phyloP scores from a whole-genome alignment of 2,329 filamentous ascomycete species.

The Arthrobotrys conoides region DNA sequence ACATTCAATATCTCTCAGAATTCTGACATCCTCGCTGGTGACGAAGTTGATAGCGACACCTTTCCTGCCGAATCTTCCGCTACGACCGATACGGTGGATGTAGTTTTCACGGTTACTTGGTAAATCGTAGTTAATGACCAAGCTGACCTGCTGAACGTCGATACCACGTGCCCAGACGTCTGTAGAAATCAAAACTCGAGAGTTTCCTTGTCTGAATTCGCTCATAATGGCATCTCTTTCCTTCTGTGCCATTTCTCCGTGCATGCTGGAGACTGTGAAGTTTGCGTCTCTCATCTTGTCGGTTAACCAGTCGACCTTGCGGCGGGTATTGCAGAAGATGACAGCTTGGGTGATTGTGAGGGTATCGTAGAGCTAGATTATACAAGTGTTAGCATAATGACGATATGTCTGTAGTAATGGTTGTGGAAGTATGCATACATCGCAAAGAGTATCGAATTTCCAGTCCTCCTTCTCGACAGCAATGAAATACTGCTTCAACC shows the following conservation, averaged over 20 bases:
- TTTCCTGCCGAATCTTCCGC: slow-evolving; percentile 95
- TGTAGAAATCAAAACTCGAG: slow-evolving; percentile 94
- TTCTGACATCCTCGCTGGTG: slow-evolving; percentile 96
- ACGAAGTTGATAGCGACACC: slow-evolving; percentile 99
- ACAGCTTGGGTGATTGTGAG: slow-evolving; percentile 98
- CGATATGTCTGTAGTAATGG: background rate
- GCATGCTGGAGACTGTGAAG: slow-evolving; percentile 98
- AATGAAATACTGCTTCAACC: slow-evolving; percentile 99
- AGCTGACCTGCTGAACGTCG: slow-evolving; percentile 96
- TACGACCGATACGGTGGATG: slow-evolving; percentile 97
- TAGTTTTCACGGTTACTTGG: slow-evolving; percentile 99
- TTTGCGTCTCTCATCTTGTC: slow-evolving; percentile 99
- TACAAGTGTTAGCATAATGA: background rate
- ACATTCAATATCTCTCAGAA: slow-evolving; percentile 96
- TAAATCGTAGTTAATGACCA: slow-evolving; percentile 99
- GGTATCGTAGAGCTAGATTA: slow-evolving; percentile 83
- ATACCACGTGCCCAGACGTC: slow-evolving; percentile 99
- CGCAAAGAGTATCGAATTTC: slow-evolving; percentile 99
- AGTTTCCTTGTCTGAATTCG: slow-evolving; percentile 97
- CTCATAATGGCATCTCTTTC: slow-evolving; percentile 99
- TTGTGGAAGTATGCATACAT: slow-evolving; percentile 67
- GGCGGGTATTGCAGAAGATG: slow-evolving; percentile 98
- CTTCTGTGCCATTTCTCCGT: slow-evolving; percentile 98
- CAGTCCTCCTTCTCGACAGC: slow-evolving; percentile 99
- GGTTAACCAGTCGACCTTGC: slow-evolving; percentile 99